Evolutionary conservation across 805 yeast genomes (phyloP), one percentile per base, ranked within the genome.

Genomic region (Pichia membranifaciens): DNA sequence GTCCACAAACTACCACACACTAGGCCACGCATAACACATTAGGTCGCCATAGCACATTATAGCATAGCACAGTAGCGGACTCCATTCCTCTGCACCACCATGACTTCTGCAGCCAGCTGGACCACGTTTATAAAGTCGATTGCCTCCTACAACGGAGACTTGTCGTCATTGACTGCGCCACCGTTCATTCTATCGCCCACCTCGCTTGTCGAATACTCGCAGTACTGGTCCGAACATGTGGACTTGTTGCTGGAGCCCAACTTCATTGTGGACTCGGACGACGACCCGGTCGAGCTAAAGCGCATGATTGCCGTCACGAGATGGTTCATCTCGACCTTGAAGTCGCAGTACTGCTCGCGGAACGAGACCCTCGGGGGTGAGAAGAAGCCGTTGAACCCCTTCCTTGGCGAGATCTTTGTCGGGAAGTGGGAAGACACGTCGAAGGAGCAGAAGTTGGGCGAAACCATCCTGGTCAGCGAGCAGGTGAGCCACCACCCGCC

Each of bases 401-500:
- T 93, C 60, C 71, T 93, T 54, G 99, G 99, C 48, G 99, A 93
- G 70, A 73, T 89, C 43, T 93, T 90, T 59, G 85, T 87, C 34
- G 98, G 96, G 41, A 81, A 84, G 59, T 89, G 97, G 96, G 69
- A 67, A 3, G 87, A 81, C 54, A 60, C 62, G 41, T 62, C 78
- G 23, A 53, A 60, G 15, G 76, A 74, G 38, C 65, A 70, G 10
- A 71, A 68, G 46, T 66, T 78, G 15, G 96, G 96, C 37, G 95
- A 87, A 52, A 86, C 96, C 22, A 67, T 80, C 12, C 71, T 91
- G 43, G 60, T 88, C 46, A 79, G 90, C 53, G 99, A 93, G 67
- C 99, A 93, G 68, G 97, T 93, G 13, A 82, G 90, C 52, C 99
- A 93, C 69, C 99, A 93, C 66, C 99, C 99, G 16, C 98, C 99